Percentiles rank a stretch among this genome's conserved stretches.
Conservation (phyloP, 2,329 filamentous ascomycete species). For the Diaporthe caulivora region DNA sequence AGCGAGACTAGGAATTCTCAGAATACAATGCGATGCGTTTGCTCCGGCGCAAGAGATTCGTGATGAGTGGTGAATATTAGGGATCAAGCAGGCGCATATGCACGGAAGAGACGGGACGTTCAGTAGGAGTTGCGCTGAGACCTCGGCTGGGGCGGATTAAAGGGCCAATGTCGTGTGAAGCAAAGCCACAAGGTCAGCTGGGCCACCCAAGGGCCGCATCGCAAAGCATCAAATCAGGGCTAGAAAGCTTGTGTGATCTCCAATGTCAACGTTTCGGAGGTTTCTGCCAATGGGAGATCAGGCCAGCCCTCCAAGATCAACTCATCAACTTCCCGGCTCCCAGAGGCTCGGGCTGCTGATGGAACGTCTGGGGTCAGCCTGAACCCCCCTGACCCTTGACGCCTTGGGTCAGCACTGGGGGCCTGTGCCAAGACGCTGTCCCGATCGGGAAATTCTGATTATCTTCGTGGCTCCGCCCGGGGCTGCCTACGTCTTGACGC, state of each 20-base stretch:
- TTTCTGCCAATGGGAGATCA: neutral
- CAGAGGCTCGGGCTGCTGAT: neutral
- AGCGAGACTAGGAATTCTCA: rapidly evolving
- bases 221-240: slow-evolving; percentile 4
- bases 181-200: neutral
- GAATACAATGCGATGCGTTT: too few relatives aligned
- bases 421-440: neutral
- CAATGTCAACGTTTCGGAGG: slow-evolving; percentile 2
- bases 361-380: slow-evolving; percentile 18
- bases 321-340: neutral
- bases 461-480: neutral
- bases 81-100: too few relatives aligned
- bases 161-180: neutral
- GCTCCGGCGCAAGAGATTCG: neutral
- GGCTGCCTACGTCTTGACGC: neutral
- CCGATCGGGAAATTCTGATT: slow-evolving; percentile 36
- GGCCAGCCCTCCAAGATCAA: slow-evolving; percentile 2
- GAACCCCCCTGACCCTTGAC: slow-evolving; percentile 22
- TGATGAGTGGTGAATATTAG: neutral
- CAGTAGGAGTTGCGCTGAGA: neutral
- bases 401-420: neutral
- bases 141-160: too few relatives aligned
- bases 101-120: neutral
- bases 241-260: slow-evolving; percentile 15
- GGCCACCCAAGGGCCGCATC: neutral